These are phyloP conservation scores for Pseudofabraea citricarpa DNA, from an alignment of 2,329 filamentous ascomycete genomes.

Conservation along the genomic window DNA sequence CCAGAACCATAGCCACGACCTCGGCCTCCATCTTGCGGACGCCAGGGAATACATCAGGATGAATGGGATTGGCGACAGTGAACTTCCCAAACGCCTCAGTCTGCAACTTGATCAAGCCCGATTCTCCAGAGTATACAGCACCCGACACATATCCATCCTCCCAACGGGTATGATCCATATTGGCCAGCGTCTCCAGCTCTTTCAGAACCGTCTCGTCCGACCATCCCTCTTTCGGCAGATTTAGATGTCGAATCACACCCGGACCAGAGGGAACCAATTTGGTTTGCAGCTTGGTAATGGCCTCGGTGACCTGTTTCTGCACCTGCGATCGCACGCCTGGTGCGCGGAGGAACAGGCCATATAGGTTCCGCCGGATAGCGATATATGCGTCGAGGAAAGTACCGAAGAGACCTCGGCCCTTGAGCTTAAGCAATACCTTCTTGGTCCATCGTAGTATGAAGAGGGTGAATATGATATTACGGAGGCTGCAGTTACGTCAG, in stretches of 20 bases:
- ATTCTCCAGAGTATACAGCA: slow-evolving; percentile 92
- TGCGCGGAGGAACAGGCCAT: slow-evolving; percentile 78
- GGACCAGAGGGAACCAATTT: slow-evolving; percentile 76
- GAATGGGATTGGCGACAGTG: slow-evolving; percentile 92
- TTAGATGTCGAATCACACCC: slow-evolving; percentile 66
- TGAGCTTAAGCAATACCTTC: slow-evolving; percentile 76
- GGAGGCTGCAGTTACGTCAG: slow-evolving; percentile 48
- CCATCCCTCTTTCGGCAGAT: slow-evolving; percentile 81
- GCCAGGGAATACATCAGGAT: slow-evolving; percentile 96
- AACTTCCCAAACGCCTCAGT: slow-evolving; percentile 92
- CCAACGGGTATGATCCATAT: slow-evolving; percentile 93
- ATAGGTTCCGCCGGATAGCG: slow-evolving; percentile 66
- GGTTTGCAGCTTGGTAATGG: slow-evolving; percentile 72
- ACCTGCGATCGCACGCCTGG: slow-evolving; percentile 86
- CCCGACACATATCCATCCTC: slow-evolving; percentile 93
- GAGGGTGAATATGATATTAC: slow-evolving; percentile 83
- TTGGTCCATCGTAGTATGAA: slow-evolving; percentile 83
- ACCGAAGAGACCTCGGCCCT: slow-evolving; percentile 82
- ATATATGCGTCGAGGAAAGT: slow-evolving; percentile 71
- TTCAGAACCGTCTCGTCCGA: slow-evolving; percentile 69
- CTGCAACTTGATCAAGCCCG: slow-evolving; percentile 76
- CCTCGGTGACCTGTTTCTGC: slow-evolving; percentile 75
- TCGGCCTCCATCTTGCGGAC: slow-evolving; percentile 99
- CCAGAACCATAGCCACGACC: slow-evolving; percentile 89
- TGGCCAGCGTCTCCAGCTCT: slow-evolving; percentile 73